Evolutionary conservation across 2,329 filamentous ascomycete genomes (phyloP).

Genomic region (Aspergillus japonicus): DNA sequence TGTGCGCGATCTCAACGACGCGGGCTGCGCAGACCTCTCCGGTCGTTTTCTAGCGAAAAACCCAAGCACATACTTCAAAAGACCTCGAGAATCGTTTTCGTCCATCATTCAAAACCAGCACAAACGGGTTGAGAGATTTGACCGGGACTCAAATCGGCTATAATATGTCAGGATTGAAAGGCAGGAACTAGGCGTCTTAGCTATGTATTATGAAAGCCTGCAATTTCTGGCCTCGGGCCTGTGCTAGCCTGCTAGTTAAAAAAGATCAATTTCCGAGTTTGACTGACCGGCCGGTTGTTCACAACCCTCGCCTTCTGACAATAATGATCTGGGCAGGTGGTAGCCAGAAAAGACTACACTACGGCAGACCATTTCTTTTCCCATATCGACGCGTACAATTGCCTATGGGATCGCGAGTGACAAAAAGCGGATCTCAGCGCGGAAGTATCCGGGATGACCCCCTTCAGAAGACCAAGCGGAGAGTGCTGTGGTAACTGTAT

Average conservation of each 20-base stretch:
- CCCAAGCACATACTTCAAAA: slow-evolving; percentile 19
- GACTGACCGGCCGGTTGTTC: too few species aligned
- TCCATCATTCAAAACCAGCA: slow-evolving; percentile 5
- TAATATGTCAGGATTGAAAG: slow-evolving; percentile 1
- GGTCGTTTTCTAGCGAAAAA: slow-evolving; percentile 25
- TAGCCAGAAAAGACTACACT: neutral
- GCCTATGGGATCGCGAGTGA: neutral
- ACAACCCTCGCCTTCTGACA: too few species aligned
- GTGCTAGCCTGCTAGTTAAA: neutral
- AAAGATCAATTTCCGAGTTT: neutral
- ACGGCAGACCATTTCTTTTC: neutral
- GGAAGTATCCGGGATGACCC: slow-evolving; percentile 2
- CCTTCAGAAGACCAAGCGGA: neutral
- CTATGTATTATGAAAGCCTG: slow-evolving; percentile 4
- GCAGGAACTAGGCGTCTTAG: neutral
- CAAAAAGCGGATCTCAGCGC: neutral
- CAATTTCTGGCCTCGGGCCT: neutral
- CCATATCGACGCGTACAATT: neutral
- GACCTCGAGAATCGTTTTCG: slow-evolving; percentile 9
- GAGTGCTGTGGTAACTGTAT: neutral
- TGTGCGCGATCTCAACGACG: slow-evolving; percentile 21
- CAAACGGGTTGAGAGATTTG: neutral
- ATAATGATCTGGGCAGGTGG: neutral
- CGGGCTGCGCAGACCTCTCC: slow-evolving; percentile 18
- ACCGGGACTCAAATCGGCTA: neutral